phyloP scores from a whole-genome alignment of 495 filamentous ascomycete genomes.

The Talaromyces trachyspermus region DNA sequence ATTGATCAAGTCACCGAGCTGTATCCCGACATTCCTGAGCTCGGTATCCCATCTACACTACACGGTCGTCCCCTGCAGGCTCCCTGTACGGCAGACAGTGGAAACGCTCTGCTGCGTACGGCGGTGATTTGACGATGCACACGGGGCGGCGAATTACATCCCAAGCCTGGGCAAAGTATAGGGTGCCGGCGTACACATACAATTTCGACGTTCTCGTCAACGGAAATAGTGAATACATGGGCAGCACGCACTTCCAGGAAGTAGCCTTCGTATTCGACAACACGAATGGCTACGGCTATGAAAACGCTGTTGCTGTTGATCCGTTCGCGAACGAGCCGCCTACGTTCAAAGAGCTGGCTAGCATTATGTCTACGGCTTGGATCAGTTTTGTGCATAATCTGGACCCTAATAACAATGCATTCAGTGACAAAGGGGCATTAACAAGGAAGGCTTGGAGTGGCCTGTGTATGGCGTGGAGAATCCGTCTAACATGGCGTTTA shows the following conservation, averaged over 20 bases:
- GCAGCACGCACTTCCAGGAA: conserved; percentile 41
- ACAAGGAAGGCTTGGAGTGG: conserved; percentile 3
- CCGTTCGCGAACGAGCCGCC: conserved; percentile 25
- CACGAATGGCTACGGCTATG: conserved; percentile 30
- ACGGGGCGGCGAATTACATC: conserved; percentile 37
- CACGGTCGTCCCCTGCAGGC: conserved; percentile 15
- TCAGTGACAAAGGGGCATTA: conserved; percentile 3
- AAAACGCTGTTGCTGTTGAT: conserved; percentile 11
- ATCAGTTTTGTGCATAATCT: conserved; percentile 32
- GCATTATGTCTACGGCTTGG: conserved; percentile 37
- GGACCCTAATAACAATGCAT: conserved; percentile 26
- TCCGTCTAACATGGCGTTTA: conserved; percentile 6
- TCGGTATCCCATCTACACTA: conserved; percentile 30
- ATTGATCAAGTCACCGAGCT: conserved; percentile 14
- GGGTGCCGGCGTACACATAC: conserved; percentile 34
- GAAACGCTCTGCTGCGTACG: conserved; percentile 45
- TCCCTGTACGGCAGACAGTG: conserved; percentile 36
- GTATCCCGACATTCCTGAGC: conserved; percentile 34
- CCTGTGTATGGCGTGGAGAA: conserved; percentile 1
- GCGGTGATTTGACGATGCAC: conserved; percentile 49
- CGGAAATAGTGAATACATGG: conserved; percentile 19
- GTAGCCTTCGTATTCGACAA: conserved; percentile 45
- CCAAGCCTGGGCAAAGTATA: conserved; percentile 26
- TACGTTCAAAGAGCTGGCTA: conserved; percentile 25
- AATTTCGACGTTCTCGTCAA: conserved; percentile 33